Conservation (phyloP, 306 rosid genomes). For the Elaeagnus macrophylla region DNA sequence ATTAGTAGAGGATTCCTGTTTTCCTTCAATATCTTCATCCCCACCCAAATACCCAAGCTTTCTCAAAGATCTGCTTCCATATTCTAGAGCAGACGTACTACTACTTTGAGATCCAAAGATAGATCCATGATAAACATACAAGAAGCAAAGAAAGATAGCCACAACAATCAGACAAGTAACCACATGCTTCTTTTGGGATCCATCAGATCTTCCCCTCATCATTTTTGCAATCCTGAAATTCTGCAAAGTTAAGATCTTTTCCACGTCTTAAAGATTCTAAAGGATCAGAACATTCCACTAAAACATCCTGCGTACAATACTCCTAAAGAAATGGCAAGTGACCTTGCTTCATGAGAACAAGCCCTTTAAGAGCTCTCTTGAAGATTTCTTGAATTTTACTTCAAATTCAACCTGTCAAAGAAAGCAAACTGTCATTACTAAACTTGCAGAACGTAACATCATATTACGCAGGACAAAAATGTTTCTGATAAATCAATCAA, state of each 20-base stretch:
- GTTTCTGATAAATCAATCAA: no score
- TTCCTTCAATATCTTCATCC: conserved; percentile 56
- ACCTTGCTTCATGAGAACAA: not conserved
- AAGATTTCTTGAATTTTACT: no score
- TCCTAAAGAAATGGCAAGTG: no score
- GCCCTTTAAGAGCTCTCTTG: conserved; percentile 2
- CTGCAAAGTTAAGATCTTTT: conserved; percentile 20
- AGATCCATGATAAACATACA: conserved; percentile 77
- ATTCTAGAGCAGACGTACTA: conserved; percentile 65
- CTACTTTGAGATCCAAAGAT: conserved; percentile 57
- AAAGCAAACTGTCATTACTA: conserved; percentile 21
- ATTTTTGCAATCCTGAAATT: conserved; percentile 29
- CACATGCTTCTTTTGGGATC: conserved; percentile 60
- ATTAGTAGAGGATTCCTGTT: conserved; percentile 57
- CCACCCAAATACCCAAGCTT: conserved; percentile 71
- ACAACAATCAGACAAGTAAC: conserved; percentile 47
- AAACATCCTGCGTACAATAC: conserved; percentile 2
- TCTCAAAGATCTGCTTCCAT: conserved; percentile 67
- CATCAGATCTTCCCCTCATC: conserved; percentile 85
- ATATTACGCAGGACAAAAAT: not conserved
- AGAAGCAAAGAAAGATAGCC: conserved; percentile 60
- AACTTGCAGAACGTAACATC: not conserved
- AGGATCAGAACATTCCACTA: conserved; percentile 15
- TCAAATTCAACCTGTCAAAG: conserved; percentile 27
- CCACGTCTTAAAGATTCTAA: conserved; percentile 13